Evolutionary conservation across 345 rosid species (phyloP).

Genomic region (Aquilaria sinensis): DNA sequence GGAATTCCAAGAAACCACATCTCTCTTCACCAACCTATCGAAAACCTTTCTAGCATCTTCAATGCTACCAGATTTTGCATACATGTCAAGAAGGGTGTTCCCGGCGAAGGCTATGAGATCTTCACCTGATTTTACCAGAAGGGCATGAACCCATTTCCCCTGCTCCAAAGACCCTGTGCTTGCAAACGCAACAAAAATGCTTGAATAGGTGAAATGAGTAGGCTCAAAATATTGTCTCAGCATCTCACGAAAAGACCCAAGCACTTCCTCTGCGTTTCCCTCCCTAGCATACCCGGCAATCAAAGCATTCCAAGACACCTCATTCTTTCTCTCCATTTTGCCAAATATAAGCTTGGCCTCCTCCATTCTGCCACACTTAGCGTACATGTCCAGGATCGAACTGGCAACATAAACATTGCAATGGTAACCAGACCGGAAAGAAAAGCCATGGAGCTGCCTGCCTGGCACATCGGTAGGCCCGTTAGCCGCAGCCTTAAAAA

Average conservation of each 20-base stretch:
- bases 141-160: conserved; percentile 52
- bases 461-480: conserved; percentile 17
- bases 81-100: conserved; percentile 46
- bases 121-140: conserved; percentile 35
- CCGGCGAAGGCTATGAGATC: conserved; percentile 36
- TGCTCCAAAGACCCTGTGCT: conserved; percentile 38
- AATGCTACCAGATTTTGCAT: conserved; percentile 47
- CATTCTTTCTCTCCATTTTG: conserved; percentile 27
- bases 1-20: conserved; percentile 47
- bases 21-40: conserved; percentile 27
- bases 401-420: conserved; percentile 43
- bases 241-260: conserved; percentile 29
- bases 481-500: conserved; percentile 37
- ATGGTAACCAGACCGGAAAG: conserved; percentile 34
- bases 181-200: conserved; percentile 36
- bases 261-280: conserved; percentile 32
- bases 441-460: conserved; percentile 38
- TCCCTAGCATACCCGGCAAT: conserved; percentile 45
- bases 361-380: conserved; percentile 33
- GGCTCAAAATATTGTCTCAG: conserved; percentile 29
- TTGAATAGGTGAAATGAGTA: conserved; percentile 37
- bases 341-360: conserved; percentile 31
- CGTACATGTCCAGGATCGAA: conserved; percentile 45
- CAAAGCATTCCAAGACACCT: conserved; percentile 61
- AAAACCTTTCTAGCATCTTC: conserved; percentile 39